A percentile compares a stretch with the other conserved stretches of the same genome.
phyloP scores from a whole-genome alignment of 163 green algal species.

The Trebouxiophyceae sp. region DNA sequence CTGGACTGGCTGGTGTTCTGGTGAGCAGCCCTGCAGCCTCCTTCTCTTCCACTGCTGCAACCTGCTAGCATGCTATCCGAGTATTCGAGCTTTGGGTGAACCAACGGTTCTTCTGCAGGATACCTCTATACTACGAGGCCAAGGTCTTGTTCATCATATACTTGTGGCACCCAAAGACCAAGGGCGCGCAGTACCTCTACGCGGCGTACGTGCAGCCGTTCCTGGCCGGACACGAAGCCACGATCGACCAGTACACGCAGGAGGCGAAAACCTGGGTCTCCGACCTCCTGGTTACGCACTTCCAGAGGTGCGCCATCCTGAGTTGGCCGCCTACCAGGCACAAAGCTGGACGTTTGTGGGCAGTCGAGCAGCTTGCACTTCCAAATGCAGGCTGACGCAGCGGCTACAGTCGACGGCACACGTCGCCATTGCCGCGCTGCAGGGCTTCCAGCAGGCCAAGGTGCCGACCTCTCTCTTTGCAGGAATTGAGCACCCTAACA shows the following conservation, averaged over 20 bases:
- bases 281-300: neutral
- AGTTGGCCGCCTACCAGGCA: neutral
- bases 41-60: neutral
- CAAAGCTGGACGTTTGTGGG: neutral
- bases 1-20: conserved; percentile 31
- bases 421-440: neutral
- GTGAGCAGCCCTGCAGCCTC: conserved; percentile 24
- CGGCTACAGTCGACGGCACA: neutral
- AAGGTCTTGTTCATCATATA: conserved; percentile 72
- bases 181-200: conserved; percentile 40
- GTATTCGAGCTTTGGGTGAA: neutral
- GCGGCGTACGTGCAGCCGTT: conserved; percentile 12
- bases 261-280: neutral
- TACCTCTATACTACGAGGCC: conserved; percentile 69
- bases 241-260: neutral
- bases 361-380: neutral
- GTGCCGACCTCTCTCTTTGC: no score
- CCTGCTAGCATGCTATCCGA: neutral
- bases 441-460: neutral
- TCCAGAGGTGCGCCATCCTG: conserved; percentile 1
- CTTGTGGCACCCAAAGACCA: conserved; percentile 63
- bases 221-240: conserved; percentile 1
- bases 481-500: no score
- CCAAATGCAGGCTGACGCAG: neutral
- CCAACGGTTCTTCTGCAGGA: conserved; percentile 29